These are phyloP conservation scores for Limnanthes douglasii DNA, from an alignment of 345 rosid species.

Conservation along the genomic window DNA sequence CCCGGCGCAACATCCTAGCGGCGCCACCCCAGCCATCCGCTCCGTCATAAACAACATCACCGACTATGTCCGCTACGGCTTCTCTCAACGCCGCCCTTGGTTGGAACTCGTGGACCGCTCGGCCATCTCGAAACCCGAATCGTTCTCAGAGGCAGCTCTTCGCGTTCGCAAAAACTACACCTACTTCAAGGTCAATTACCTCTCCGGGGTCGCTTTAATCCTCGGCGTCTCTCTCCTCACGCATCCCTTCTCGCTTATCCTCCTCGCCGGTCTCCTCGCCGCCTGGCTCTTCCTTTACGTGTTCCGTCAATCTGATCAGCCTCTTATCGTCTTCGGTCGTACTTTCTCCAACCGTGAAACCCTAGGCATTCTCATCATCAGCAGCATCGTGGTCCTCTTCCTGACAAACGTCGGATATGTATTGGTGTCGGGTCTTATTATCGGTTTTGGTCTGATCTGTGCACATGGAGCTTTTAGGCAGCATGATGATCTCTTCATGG, in stretches of 20 bases:
- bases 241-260: constrained; percentile 54
- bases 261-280: constrained; percentile 40
- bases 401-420: constrained; percentile 65
- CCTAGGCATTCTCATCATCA: constrained; percentile 35
- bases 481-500: constrained; percentile 74
- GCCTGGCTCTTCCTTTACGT: constrained; percentile 62
- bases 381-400: constrained; percentile 46
- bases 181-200: constrained; percentile 68
- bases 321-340: constrained; percentile 42
- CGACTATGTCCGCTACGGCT: constrained; percentile 43
- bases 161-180: constrained; percentile 45
- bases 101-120: constrained; percentile 48
- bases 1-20: constrained; percentile 24
- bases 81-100: constrained; percentile 78
- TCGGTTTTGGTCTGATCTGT: constrained; percentile 54
- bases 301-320: constrained; percentile 67
- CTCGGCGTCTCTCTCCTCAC: constrained; percentile 60
- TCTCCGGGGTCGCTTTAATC: constrained; percentile 32
- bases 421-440: constrained; percentile 48
- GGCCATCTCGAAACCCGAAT: constrained; percentile 40
- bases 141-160: constrained; percentile 47
- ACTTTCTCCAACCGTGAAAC: constrained; percentile 66
- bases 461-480: constrained; percentile 69
- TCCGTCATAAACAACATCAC: constrained; percentile 48
- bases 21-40: constrained; percentile 45